phyloP scores from a whole-genome alignment of 495 filamentous ascomycete species.

The Lasiosphaeriaceae sp. region DNA sequence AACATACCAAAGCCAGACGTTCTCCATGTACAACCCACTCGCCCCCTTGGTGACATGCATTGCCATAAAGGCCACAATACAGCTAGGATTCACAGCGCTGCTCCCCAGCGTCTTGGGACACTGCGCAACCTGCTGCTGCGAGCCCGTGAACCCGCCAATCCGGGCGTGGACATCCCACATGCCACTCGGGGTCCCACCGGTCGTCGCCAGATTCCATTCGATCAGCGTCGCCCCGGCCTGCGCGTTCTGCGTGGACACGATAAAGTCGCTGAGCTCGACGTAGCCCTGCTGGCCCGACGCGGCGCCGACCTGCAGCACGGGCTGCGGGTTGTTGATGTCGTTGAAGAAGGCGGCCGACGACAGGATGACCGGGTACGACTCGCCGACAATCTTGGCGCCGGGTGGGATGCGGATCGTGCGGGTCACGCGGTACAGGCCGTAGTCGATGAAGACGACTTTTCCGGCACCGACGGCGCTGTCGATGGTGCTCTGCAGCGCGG shows the following conservation, averaged over 20 bases:
- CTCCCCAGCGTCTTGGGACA: constrained; percentile 64
- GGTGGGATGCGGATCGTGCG: constrained; percentile 60
- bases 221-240: constrained; percentile 69
- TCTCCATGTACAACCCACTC: constrained; percentile 72
- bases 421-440: constrained; percentile 61
- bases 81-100: constrained; percentile 46
- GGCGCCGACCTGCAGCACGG: constrained; percentile 71
- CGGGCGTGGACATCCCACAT: constrained; percentile 92
- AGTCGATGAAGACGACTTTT: constrained; percentile 56
- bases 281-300: constrained; percentile 65
- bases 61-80: constrained; percentile 74
- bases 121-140: constrained; percentile 66
- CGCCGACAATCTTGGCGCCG: constrained; percentile 69
- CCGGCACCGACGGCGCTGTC: constrained; percentile 58
- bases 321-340: constrained; percentile 63
- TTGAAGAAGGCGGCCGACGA: constrained; percentile 69
- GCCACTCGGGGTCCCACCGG: constrained; percentile 61
- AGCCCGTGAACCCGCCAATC: constrained; percentile 75
- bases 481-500: constrained; percentile 53
- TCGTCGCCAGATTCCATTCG: constrained; percentile 63
- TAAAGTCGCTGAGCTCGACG: constrained; percentile 76
- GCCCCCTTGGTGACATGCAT: constrained; percentile 71
- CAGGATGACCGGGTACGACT: constrained; percentile 85
- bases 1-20: constrained; percentile 78
- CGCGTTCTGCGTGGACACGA: constrained; percentile 68